Conservation (phyloP, 2,329 filamentous ascomycete species). For the Helotiales sp. region DNA sequence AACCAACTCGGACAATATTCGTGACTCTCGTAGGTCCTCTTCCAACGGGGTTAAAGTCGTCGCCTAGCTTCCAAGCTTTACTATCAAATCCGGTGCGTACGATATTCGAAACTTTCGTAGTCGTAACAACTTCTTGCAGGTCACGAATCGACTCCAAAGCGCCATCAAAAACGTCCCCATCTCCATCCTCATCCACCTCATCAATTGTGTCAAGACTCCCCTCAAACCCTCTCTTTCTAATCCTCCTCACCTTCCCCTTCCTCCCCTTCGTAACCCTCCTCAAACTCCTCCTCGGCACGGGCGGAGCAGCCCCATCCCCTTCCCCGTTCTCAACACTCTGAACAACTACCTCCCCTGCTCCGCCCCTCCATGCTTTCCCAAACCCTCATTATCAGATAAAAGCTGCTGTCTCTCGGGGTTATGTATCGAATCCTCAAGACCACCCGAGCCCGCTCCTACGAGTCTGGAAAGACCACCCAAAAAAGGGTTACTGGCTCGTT, state of each 20-base stretch:
- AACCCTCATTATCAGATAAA: neutral
- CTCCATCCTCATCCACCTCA: neutral
- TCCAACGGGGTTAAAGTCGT: neutral
- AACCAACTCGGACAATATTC: slow-evolving; percentile 6
- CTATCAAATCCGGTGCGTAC: neutral
- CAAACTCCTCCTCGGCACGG: neutral
- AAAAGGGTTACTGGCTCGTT: slow-evolving; percentile 14
- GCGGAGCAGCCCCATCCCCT: neutral
- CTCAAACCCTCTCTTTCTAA: slow-evolving; percentile 1
- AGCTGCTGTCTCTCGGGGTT: slow-evolving; percentile 13
- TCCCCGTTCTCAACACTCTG: neutral
- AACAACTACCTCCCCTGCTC: neutral
- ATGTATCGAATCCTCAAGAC: slow-evolving; percentile 19
- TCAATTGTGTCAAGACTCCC: neutral
- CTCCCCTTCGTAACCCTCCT: neutral
- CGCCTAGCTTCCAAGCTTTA: neutral
- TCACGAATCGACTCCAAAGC: too few relatives aligned
- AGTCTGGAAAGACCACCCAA: slow-evolving; percentile 13
- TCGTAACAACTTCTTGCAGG: neutral
- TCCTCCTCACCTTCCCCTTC: neutral
- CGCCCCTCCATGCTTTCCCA: slow-evolving; percentile 1
- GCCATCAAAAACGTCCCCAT: too few relatives aligned
- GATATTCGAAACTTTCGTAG: slow-evolving; percentile 4
- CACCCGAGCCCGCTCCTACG: slow-evolving; percentile 9
- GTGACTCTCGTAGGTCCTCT: neutral